Conservation (phyloP, 805 yeast species). For the Candida vaughaniae region DNA sequence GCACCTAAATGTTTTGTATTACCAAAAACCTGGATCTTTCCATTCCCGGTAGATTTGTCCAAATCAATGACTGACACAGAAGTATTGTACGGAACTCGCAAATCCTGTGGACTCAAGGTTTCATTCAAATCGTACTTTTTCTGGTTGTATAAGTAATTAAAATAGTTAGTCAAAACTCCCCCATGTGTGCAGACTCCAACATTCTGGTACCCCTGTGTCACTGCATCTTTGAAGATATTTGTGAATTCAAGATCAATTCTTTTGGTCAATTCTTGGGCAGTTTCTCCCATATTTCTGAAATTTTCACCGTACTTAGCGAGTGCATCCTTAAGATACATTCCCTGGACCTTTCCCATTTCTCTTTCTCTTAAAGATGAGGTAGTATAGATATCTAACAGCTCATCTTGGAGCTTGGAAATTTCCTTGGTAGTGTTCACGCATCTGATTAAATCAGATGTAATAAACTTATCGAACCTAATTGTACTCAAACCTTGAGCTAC, state of each 20-base stretch:
- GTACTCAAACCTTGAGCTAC: slow-evolving; percentile 48
- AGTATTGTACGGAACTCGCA: slow-evolving; percentile 71
- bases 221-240: slow-evolving; percentile 36
- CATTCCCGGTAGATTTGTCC: slow-evolving; percentile 37
- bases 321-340: slow-evolving; percentile 70
- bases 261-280: slow-evolving; percentile 39
- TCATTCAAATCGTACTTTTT: slow-evolving; percentile 36
- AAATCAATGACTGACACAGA: slow-evolving; percentile 69
- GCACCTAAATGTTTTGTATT: slow-evolving; percentile 68
- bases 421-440: slow-evolving; percentile 58
- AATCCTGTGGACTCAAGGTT: slow-evolving; percentile 36
- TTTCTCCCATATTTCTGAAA: slow-evolving; percentile 69
- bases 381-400: slow-evolving; percentile 12
- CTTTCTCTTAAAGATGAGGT: slow-evolving; percentile 65
- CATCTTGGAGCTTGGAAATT: slow-evolving; percentile 31
- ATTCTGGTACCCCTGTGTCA: slow-evolving; percentile 39
- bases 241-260: slow-evolving; percentile 53
- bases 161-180: slow-evolving; percentile 67
- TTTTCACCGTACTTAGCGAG: slow-evolving; percentile 54
- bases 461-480: slow-evolving; percentile 44
- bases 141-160: slow-evolving; percentile 48
- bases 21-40: slow-evolving; percentile 56
- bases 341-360: slow-evolving; percentile 73
- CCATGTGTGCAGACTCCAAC: slow-evolving; percentile 75
- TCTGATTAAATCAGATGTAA: slow-evolving; percentile 55